Evolutionary conservation across 1,284 basidiomycete genomes (phyloP), one percentile per base, ranked within the genome.

Genomic region (Cerrena zonata): DNA sequence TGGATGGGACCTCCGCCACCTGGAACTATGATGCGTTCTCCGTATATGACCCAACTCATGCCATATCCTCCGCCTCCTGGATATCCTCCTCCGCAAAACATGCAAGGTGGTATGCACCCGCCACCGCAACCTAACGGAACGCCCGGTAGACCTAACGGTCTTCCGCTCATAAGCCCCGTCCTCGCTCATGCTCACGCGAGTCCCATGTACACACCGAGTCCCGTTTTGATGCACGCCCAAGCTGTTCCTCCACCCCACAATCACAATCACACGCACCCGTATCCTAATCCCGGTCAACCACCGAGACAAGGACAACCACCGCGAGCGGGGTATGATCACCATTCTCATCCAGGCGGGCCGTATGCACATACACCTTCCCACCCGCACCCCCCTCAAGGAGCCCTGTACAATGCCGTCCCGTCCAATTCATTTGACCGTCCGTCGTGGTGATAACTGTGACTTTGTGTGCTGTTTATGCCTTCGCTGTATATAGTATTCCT

Each of bases 1-100:
- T 89, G 86, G 87, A 71, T 89, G 62, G 74, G 79, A 4, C 59
- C 70, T 2, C 63, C 74, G 15, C 79, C 80, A 62, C 74, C 71
- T 37, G 73, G 73, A 23, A 68, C 67, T 46, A 73, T 80, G 66
- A 77, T 87, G 64, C 75, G 84, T 30, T 78, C 82, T 5, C 80
- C 84, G n/a, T 89, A 86, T 61, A 75, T 80, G 50, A 58, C 77
- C 4, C 80, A 78, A 53, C 69, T 86, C 61, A 74, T 88, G 69
- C 64, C 79, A 4, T 88, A 86, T 62, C 76, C 79, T 12, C 65
- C 65, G 21, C 64, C 72, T 2, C 70, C 80, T 63, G 85, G 84
- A 60, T 65, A 69, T n/a, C 55, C 56, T 10, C 59, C 59, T 34
- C 69, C 74, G 44, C 70, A 70, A 46, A 57, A 12, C 4, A 15